phyloP scores from a whole-genome alignment of 2,329 filamentous ascomycete species.

The Cladosporium sp. region DNA sequence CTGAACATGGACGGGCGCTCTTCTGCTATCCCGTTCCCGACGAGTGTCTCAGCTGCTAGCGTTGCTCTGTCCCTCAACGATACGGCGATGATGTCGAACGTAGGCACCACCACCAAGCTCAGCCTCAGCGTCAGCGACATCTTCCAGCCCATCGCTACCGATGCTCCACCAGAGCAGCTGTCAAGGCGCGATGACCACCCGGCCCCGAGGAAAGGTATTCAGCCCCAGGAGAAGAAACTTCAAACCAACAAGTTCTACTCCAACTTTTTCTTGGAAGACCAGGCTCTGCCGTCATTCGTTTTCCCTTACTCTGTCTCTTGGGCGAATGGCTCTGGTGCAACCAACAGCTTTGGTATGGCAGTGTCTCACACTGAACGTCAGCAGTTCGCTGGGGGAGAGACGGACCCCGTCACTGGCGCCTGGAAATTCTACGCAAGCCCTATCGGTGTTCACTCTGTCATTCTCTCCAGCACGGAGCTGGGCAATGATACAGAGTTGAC shows the following conservation, averaged over 20 bases:
- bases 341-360: too few relatives aligned
- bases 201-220: conserved; percentile 35
- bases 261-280: too few relatives aligned
- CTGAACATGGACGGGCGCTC: conserved; percentile 23
- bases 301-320: too few relatives aligned
- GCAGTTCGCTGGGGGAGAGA: too few relatives aligned
- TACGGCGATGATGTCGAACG: conserved; percentile 21
- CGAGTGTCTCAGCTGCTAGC: conserved; percentile 21
- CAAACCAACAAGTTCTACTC: too few relatives aligned
- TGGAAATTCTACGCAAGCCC: too few relatives aligned
- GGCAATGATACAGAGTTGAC: conserved; percentile 50
- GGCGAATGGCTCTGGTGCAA: too few relatives aligned
- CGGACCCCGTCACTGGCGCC: too few relatives aligned
- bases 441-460: too few relatives aligned
- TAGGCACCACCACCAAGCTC: conserved; percentile 18
- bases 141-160: conserved; percentile 38
- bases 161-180: conserved; percentile 38
- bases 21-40: conserved; percentile 28
- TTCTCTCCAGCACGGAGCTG: too few relatives aligned
- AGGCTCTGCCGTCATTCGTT: too few relatives aligned
- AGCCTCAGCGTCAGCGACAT: conserved; percentile 30
- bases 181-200: conserved; percentile 37
- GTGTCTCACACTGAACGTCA: too few relatives aligned
- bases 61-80: conserved; percentile 29
- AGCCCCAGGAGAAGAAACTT: conserved; percentile 17